phyloP scores from a whole-genome alignment of 1,284 basidiomycete genomes.

The Ceratobasidium sp. region DNA sequence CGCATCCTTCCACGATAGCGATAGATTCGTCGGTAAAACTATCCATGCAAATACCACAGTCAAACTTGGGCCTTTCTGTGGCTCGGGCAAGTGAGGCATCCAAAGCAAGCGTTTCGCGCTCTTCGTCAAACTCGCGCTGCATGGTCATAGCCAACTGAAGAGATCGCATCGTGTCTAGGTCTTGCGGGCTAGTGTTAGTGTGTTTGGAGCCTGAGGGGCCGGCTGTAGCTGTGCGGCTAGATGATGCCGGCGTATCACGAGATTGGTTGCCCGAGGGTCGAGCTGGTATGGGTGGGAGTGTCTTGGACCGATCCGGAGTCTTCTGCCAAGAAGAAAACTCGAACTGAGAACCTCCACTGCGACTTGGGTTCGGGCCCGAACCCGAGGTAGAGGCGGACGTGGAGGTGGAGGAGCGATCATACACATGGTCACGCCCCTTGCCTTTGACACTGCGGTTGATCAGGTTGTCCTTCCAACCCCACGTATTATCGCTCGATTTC shows the following conservation, averaged over 20 bases:
- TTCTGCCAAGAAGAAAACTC: not conserved
- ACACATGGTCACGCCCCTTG: not conserved
- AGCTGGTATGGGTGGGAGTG: not conserved
- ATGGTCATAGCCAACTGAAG: constrained; percentile 48
- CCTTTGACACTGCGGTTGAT: not conserved
- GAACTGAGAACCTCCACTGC: not conserved
- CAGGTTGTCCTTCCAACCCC: not conserved
- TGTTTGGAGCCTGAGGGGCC: too few species aligned
- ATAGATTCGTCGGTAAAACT: constrained; percentile 56
- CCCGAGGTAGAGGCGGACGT: too few species aligned
- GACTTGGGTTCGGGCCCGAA: not conserved
- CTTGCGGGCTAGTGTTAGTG: not conserved
- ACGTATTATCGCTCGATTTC: not conserved
- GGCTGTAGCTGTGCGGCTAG: constrained; percentile 10
- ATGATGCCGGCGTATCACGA: not conserved
- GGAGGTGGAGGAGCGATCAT: not conserved
- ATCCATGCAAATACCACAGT: constrained; percentile 67
- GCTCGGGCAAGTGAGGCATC: constrained; percentile 7
- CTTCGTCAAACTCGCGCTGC: constrained; percentile 57
- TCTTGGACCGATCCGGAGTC: not conserved
- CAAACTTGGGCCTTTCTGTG: constrained; percentile 49
- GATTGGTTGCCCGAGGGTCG: not conserved
- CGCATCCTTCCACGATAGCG: constrained; percentile 56
- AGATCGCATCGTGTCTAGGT: constrained; percentile 33
- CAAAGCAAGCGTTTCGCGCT: constrained; percentile 50